These are phyloP conservation scores for Coniochaeta ligniaria DNA, from an alignment of 2,329 filamentous ascomycete species.

Conservation along the genomic window DNA sequence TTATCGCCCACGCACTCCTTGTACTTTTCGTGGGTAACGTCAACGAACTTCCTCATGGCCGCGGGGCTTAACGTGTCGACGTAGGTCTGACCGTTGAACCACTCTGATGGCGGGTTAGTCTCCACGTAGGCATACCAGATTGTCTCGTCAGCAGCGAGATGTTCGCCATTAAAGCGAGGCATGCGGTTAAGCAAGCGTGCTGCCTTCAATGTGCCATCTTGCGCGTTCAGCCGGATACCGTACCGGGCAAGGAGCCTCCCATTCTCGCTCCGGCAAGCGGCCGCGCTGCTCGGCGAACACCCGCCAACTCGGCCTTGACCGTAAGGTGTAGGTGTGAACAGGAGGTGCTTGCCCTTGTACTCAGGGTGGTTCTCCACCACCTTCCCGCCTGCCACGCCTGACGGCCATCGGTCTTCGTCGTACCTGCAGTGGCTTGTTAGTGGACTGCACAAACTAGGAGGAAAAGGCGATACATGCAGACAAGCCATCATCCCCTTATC, in stretches of 20 bases:
- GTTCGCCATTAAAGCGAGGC: constrained; percentile 10
- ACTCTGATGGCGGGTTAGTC: constrained; percentile 17
- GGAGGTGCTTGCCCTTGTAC: constrained; percentile 18
- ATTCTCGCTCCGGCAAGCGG: constrained; percentile 13
- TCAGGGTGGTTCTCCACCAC: constrained; percentile 17
- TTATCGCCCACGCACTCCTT: constrained; percentile 19
- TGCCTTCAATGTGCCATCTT: background rate
- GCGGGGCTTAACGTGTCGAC: constrained; percentile 20
- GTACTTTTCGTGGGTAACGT: constrained; percentile 21
- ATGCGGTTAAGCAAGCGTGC: background rate
- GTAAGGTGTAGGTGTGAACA: constrained; percentile 9
- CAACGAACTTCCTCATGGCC: constrained; percentile 19
- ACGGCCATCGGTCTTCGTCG: constrained; percentile 24
- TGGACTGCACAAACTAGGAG: background rate
- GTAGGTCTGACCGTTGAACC: constrained; percentile 24
- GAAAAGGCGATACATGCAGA: constrained; percentile 4
- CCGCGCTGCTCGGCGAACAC: constrained; percentile 7
- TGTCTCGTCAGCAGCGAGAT: constrained; percentile 9
- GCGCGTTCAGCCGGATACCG: constrained; percentile 14
- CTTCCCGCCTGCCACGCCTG: constrained; percentile 19
- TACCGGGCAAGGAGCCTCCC: constrained; percentile 18
- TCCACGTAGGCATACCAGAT: constrained; percentile 25
- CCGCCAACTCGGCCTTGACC: background rate
- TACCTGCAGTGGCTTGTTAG: constrained; percentile 4
- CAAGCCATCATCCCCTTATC: constrained; percentile 23